Evolutionary conservation across 2,329 filamentous ascomycete species (phyloP), one percentile per base, ranked within the genome.

Genomic region (Penicillium polonicum): DNA sequence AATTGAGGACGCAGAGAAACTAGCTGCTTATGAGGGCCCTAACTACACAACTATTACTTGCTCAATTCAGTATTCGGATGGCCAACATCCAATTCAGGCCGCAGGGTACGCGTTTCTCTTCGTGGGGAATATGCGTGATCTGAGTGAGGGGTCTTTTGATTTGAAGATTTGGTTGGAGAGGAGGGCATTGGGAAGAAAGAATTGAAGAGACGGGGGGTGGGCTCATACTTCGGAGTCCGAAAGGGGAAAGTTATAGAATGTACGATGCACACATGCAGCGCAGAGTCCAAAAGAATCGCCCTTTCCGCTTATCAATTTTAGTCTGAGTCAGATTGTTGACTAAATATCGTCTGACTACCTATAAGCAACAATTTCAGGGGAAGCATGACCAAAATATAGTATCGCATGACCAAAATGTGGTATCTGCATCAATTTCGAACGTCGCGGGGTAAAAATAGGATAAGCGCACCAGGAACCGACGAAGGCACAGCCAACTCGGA

Each of bases 1-100:
- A 15, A 27, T 50, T 10, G 41, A 49, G 5, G 31, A 67, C 52
- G 60, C 52, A 17, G 45, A 54, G 44, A 60, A 52, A 41, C 45
- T 64, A 35, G 65, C 56, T 4, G 29, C 25, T 2, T 65, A 63
- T 54, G 60, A 65, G 41, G 65, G 57, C 9, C 44, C 46, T 1
- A 60, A 52, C 35, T 65, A 66, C 31, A 27, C 48, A 15, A 19
- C 46, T 23, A 25, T 35, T 29, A 10, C 48, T 23, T 62, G 61
- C 52, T 46, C 35, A 12, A 61, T 64, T 36, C 15, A 19, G 19
- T 64, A 52, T 51, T 36, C 25, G 25, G 62, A 64, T 55, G 25
- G 33, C 19, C 29, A 42, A 27, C 31, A 19, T 15, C 56, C 54
- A 1, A 35, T 5, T 1, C 27, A 52, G 12, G 35, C 36, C 10